Evolutionary conservation across 164 flowering plant genomes (phyloP), one percentile per base, ranked within the genome.

Genomic region (Houttuynia cordata): DNA sequence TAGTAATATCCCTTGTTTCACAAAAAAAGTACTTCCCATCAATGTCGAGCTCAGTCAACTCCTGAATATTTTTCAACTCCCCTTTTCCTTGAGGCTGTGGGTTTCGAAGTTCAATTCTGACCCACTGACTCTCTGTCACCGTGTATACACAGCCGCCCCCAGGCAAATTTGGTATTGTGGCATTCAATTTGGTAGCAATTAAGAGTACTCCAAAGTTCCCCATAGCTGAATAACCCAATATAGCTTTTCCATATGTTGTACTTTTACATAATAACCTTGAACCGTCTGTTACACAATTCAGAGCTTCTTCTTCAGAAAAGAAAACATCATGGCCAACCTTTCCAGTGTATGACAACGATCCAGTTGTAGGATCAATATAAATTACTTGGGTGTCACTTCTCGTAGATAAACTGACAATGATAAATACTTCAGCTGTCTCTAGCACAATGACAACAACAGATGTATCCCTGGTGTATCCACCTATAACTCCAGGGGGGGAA

Each of bases 11-110:
- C 71, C 93, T 85, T 22, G 90, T 81, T 68, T 93, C 99, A 73
- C 92, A 93, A 57, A 93, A 93, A 71, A 83, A 93, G 67, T 93
- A 91, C 72, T 93, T 93, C 72, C 97, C 99, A 73, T 93, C 99
- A 76, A 93, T 83, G 22, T 93, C 97, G 62, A 86, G 79, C 41
- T 93, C 99, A 34, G 82, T 67, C 62, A 93, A 61, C 55, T 93
- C 99, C 61, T 82, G 89, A 66, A 83, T 67, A 78, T 84, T 93
- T 74, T 91, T 93, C 10, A 73, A 37, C 74, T 90, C 97, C 24
- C 88, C 97, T 80, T 86, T 93, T 51, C 96, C 89, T 61, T 79
- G 96, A 34, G 82, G 81, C 71, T 82, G 84, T 66, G 95, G 81
- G 70, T 80, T 85, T 64, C 82, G 95, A 65, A 93, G 91, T 19